Evolutionary conservation across 139 green algal genomes (phyloP), one percentile per base, ranked within the genome.

Genomic region (Chlorella sorokiniana): DNA sequence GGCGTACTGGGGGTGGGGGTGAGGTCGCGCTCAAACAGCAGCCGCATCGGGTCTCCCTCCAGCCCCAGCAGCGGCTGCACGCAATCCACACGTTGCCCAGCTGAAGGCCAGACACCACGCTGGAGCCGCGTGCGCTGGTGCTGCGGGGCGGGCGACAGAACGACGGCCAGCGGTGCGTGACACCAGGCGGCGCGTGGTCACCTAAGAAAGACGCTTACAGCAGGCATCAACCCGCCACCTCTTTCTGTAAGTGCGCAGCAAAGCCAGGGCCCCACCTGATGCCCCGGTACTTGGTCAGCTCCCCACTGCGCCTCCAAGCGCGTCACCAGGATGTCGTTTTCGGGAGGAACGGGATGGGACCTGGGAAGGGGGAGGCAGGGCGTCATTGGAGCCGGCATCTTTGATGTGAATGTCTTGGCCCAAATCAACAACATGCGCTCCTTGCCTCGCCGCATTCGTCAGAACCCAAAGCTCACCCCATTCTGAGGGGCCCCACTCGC

Each of bases 11-110:
- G 96, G 96, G 86, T 99, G 96, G n/a, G 96, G 14, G 96, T 99
- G 54, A 99, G 89, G 89, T 99, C 96, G 0, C 96, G 85, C 85
- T 98, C 93, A 81, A 99, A 99, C 40, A 99, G 91, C 70, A 99
- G 93, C 10, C 96, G 91, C 96, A 99, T 99, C 35, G 96, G 96
- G 85, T 99, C 96, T 25, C 96, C 96, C 87, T 99, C 96, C 31
- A 99, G 64, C 0, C 96, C 96, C 79, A 99, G 89, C 40, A 95
- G 73, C 25, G 96, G 96, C 88, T 96, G 93, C 70, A 99, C 94
- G 2, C 96, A 22, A 99, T 92, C 76, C 89, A 99, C 35, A 99
- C 91, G 52, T 98, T 98, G 64, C 97, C 97, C 16, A 98, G 76
- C 86, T 94, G 87, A 14, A 99, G 14, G 4, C 94, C 94, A 0